Evolutionary conservation across 1,284 basidiomycete species (phyloP).

Genomic region (Apiotrichum porosum): DNA sequence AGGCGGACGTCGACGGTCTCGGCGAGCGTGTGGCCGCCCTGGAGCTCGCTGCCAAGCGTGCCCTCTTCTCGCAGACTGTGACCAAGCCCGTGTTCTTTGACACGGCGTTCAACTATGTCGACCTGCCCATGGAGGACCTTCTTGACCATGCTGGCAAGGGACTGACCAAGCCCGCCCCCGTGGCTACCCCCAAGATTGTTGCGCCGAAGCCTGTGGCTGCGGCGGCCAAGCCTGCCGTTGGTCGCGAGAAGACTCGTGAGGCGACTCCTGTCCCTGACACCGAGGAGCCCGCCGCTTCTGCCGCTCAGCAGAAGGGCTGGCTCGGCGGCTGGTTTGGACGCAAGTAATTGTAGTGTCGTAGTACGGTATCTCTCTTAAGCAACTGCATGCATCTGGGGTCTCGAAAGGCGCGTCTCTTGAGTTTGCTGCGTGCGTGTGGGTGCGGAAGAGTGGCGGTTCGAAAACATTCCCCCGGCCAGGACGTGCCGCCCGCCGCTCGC

Average conservation of each 20-base stretch:
- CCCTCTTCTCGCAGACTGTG: conserved; percentile 74
- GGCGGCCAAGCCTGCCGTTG: background rate
- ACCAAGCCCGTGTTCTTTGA: conserved; percentile 89
- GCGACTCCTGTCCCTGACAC: conserved; percentile 24
- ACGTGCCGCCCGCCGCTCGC: too few species aligned
- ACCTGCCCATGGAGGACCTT: conserved; percentile 72
- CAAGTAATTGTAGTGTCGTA: conserved; percentile 5
- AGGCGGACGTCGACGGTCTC: conserved; percentile 52
- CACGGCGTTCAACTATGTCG: conserved; percentile 87
- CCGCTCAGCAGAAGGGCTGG: conserved; percentile 35
- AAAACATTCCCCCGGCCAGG: too few species aligned
- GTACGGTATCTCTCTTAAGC: too few species aligned
- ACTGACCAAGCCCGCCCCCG: conserved; percentile 12
- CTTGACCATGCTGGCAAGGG: conserved; percentile 63
- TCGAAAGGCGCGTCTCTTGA: too few species aligned
- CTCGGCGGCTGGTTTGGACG: conserved; percentile 48
- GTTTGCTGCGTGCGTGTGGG: too few species aligned
- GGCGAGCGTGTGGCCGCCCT: conserved; percentile 55
- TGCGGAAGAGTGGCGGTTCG: too few species aligned
- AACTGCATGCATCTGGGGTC: background rate
- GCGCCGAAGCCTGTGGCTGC: conserved; percentile 7
- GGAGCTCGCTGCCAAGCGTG: conserved; percentile 61
- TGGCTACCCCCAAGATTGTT: conserved; percentile 1
- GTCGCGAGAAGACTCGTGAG: conserved; percentile 27
- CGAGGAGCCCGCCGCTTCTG: conserved; percentile 15